phyloP scores from a whole-genome alignment of 805 yeast species.

The Hermanozyma aechmeae region DNA sequence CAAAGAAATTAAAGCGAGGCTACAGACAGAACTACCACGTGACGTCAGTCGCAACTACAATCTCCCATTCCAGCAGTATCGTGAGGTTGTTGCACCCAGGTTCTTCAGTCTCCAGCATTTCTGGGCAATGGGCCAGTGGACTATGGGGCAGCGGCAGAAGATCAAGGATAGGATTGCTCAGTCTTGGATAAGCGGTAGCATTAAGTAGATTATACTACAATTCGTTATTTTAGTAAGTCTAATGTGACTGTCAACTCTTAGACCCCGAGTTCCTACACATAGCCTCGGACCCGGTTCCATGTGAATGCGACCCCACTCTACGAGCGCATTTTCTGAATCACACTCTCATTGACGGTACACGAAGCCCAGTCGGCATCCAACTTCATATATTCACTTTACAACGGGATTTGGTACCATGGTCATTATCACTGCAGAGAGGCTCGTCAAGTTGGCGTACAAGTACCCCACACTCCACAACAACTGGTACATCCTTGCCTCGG shows the following conservation, averaged over 20 bases:
- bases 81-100: conserved; percentile 14
- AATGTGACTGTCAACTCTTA: no score
- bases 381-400: no score
- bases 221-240: no score
- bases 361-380: no score
- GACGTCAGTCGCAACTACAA: conserved; percentile 12
- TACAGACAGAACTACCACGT: conserved; percentile 12
- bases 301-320: no score
- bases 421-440: conserved; percentile 40
- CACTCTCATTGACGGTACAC: no score
- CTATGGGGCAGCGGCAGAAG: conserved; percentile 32
- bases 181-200: conserved; percentile 40
- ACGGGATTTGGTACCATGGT: conserved; percentile 5
- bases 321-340: no score
- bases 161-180: conserved; percentile 46
- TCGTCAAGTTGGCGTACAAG: conserved; percentile 41
- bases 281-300: no score
- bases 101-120: conserved; percentile 34
- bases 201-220: no score
- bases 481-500: conserved; percentile 79
- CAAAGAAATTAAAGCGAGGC: conserved; percentile 2
- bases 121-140: conserved; percentile 65
- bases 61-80: conserved; percentile 15
- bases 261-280: no score
- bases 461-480: conserved; percentile 45